phyloP scores from a whole-genome alignment of 257 asterid genomes.

The Salvia hispanica region DNA sequence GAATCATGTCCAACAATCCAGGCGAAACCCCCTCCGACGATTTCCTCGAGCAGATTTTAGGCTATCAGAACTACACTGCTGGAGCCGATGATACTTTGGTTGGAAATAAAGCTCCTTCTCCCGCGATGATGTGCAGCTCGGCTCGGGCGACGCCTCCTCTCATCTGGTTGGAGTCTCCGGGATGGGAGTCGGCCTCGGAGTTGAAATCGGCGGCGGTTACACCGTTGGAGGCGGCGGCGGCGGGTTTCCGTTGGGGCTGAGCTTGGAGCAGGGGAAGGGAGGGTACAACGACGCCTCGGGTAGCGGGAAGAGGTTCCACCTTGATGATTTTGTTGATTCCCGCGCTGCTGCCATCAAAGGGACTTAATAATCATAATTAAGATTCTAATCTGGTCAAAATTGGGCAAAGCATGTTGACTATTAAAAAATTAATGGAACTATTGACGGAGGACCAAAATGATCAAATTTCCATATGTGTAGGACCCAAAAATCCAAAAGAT shows the following conservation, averaged over 20 bases:
- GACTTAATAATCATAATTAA: too few relatives aligned
- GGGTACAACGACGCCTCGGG: slow-evolving; percentile 68
- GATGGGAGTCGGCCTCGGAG: slow-evolving; percentile 56
- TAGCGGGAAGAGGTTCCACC: slow-evolving; percentile 65
- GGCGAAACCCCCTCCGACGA: slow-evolving; percentile 78
- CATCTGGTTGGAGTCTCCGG: slow-evolving; percentile 63
- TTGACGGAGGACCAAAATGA: too few relatives aligned
- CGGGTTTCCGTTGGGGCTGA: slow-evolving; percentile 79
- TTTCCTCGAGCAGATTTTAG: slow-evolving; percentile 78
- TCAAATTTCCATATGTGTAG: too few relatives aligned
- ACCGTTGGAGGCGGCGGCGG: slow-evolving; percentile 44
- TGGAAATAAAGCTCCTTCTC: slow-evolving; percentile 47
- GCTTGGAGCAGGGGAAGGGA: slow-evolving; percentile 77
- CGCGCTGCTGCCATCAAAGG: slow-evolving; percentile 63
- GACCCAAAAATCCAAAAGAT: too few relatives aligned
- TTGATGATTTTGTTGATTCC: slow-evolving; percentile 60
- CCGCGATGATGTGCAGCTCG: slow-evolving; percentile 62
- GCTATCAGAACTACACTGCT: slow-evolving; percentile 59
- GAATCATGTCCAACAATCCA: slow-evolving; percentile 72
- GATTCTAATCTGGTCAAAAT: too few relatives aligned
- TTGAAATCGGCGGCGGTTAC: slow-evolving; percentile 42
- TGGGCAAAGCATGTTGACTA: too few relatives aligned
- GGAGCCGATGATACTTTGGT: slow-evolving; percentile 53
- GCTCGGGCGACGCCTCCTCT: slow-evolving; percentile 54
- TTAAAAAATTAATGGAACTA: too few relatives aligned